Evolutionary conservation across 305 asterid species (phyloP), one percentile per base, ranked within the genome.

Genomic region (Fraxinus baroniana): DNA sequence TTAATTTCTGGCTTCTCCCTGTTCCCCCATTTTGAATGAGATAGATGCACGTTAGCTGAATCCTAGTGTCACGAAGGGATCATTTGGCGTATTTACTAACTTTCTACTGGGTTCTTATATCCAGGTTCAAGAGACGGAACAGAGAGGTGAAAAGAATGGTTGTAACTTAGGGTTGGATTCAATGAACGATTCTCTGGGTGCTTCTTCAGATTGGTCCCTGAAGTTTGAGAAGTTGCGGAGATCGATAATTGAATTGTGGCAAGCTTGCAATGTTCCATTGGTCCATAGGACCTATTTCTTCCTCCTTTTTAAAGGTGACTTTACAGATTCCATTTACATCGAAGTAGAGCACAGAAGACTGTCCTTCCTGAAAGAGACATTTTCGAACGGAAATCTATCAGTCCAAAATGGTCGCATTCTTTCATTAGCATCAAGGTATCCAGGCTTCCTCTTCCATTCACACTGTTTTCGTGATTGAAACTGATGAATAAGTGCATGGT

Each of bases 261-360:
- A 90, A 60, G 89, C 85, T 84, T 93, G 98, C 92, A 86, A 90
- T 84, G 90, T 94, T 73, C 91, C 98, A 52, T 86, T 94, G 89
- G 88, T 94, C 85, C 96, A 94, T 81, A 83, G 98, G 77, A 94
- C 98, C 75, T 94, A 94, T 85, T 93, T 94, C 88, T 87, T 92
- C 91, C 88, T 94, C 89, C 96, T 94, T 70, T 84, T 94, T 76
- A 91, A 90, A 84, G 97, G 97, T 13, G 96, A 92, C 76, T 88
- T 85, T 3, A 87, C 89, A 68, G 98, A 93, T 87, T 94, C 97
- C 83, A 91, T 94, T 82, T 94, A 93, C 88, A 90, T 94, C 92
- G 98, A 94, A 90, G 95, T 94, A 13, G 98, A 93, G 85, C 87
- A 89, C 64, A 86, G 98, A 86, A 88, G 98, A 79, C 91, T 94